Conservation (phyloP, 495 filamentous ascomycete genomes). For the Lentithecium fluviatile region DNA sequence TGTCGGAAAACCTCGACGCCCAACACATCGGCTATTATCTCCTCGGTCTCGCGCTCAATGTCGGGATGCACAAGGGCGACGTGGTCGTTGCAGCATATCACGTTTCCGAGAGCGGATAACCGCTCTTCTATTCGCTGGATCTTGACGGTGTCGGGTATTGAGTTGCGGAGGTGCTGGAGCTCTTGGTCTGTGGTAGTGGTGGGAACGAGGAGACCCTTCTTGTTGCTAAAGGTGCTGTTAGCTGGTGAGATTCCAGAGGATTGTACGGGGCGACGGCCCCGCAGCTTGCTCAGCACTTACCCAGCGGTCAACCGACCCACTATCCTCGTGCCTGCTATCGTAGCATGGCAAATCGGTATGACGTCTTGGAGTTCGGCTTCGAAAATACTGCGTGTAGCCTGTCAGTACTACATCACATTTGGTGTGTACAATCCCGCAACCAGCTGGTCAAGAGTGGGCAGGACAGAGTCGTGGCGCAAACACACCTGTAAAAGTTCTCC, state of each 20-base stretch:
- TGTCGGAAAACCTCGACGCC: conserved; percentile 98
- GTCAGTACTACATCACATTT: too few relatives aligned
- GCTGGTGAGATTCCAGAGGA: not conserved
- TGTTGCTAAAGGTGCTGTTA: conserved; percentile 61
- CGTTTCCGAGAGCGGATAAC: conserved; percentile 91
- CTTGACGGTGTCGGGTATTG: conserved; percentile 82
- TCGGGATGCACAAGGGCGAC: conserved; percentile 96
- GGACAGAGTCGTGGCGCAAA: not conserved
- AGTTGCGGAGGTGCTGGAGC: conserved; percentile 92
- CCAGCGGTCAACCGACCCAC: conserved; percentile 92
- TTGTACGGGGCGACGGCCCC: not conserved
- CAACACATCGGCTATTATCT: conserved; percentile 82
- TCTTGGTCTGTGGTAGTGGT: conserved; percentile 97
- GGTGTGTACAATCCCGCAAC: conserved; percentile 25
- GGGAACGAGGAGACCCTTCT: conserved; percentile 92
- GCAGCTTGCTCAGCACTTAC: conserved; percentile 47
- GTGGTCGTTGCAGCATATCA: conserved; percentile 95
- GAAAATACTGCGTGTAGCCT: conserved; percentile 60
- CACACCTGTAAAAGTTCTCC: conserved; percentile 93
- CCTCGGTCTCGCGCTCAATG: conserved; percentile 74
- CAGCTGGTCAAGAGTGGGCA: not conserved
- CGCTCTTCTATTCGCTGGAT: conserved; percentile 97
- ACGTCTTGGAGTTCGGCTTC: conserved; percentile 96
- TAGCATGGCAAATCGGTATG: conserved; percentile 94
- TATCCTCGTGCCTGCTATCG: conserved; percentile 95